A percentile compares a stretch with the other conserved stretches of the same genome.
Conservation (phyloP, 352 stramenopile species). For the Globisporangium perplexum region DNA sequence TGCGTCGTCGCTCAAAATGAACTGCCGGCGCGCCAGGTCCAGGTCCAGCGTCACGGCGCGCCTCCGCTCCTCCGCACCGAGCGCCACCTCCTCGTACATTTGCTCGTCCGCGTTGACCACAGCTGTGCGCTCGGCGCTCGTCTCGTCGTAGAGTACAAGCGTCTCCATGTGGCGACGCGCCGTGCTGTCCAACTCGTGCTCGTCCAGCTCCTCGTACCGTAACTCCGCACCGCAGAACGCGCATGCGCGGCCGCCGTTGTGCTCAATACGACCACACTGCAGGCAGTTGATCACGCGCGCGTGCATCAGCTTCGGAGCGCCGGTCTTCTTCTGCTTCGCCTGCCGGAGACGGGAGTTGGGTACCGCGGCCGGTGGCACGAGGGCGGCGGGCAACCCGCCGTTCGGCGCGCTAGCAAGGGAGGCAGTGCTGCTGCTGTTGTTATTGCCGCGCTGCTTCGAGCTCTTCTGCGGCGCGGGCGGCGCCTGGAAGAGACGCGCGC, state of each 20-base stretch:
- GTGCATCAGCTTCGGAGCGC: constrained; percentile 34
- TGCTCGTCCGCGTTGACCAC: constrained; percentile 40
- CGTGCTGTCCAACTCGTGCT: constrained; percentile 22
- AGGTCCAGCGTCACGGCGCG: constrained; percentile 36
- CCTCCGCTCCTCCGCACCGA: constrained; percentile 8
- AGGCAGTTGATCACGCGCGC: constrained; percentile 68
- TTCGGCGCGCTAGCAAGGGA: background rate
- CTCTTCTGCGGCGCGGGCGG: background rate
- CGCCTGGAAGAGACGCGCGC: constrained; percentile 31
- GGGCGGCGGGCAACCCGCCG: background rate
- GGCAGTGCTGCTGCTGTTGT: background rate
- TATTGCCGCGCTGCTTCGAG: background rate
- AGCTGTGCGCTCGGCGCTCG: constrained; percentile 29
- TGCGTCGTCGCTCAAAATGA: constrained; percentile 17
- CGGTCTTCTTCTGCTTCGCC: constrained; percentile 36
- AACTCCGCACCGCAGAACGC: constrained; percentile 53
- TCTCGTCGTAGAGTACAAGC: constrained; percentile 44
- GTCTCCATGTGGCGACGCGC: constrained; percentile 52
- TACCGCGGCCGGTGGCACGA: constrained; percentile 31
- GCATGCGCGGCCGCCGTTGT: constrained; percentile 47
- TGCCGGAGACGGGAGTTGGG: constrained; percentile 49
- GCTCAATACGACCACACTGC: constrained; percentile 58
- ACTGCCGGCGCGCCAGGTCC: constrained; percentile 40
- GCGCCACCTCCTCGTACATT: constrained; percentile 24
- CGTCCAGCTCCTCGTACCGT: constrained; percentile 40